Evolutionary conservation across 371 early-diverging fungal species (phyloP), one percentile per base, ranked within the genome.

Genomic region (Quaeritorhiza haematococci): DNA sequence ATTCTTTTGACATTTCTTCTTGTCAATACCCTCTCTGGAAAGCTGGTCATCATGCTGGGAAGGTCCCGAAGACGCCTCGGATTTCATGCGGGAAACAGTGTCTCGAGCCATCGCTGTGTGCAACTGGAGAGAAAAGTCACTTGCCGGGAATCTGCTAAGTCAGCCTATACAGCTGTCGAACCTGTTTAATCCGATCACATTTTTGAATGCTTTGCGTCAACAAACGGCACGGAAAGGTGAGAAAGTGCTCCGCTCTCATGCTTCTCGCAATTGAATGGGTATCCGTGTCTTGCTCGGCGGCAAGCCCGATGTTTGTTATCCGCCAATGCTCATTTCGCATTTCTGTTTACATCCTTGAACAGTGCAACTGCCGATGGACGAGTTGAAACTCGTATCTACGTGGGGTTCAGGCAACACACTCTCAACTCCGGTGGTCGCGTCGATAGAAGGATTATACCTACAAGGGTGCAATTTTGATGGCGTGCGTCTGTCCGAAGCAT

Each of bases 391-490:
- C 24, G 35, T 54, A 7, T 65, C 78, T 3, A 52, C 64, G 1
- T 78, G 73, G 73, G 52, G 43, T 3, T 46, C 58, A 19, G n/a
- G 28, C 0, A 59, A 59, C 13, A 19, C 66, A 8, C 32, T 54
- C 2, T 23, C 54, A 27, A 35, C 44, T 13, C 19, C 67, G 6
- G 17, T 67, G 7, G 55, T 19, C 6, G 58, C 68, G 10, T 49
- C 61, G 2, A 59, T 78, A 3, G 67, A 73, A 13, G 73, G 73
- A 5, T 48, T 78, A 7, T 49, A 65, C 5, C 38, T 78, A 15
- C 78, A 78, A 62, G 78, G 78, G 10, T 71, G 72, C 57, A 59
- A 45, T 21, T 74, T 78, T 56, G 72, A 78, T 51, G 75, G 75
- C 0, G 21, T 24, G 4, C 43, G 61, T 1, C 50, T 78, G 35